Conservation (phyloP, 192 early-diverging fungal species). For the Podila epigama region DNA sequence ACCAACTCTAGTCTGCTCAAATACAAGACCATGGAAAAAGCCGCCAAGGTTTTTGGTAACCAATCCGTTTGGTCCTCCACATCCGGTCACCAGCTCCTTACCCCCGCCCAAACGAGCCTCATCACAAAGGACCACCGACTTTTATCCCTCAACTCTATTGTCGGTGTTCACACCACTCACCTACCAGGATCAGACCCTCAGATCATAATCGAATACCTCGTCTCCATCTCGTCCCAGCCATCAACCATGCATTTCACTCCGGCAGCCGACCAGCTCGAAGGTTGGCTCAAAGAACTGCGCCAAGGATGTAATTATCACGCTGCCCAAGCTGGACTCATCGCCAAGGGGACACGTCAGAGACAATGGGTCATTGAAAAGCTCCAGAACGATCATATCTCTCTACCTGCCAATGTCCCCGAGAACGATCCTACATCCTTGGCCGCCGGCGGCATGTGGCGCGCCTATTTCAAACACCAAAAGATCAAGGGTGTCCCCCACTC, state of each 20-base stretch:
- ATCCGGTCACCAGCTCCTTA: constrained; percentile 44
- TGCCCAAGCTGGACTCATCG: constrained; percentile 35
- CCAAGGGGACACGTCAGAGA: constrained; percentile 39
- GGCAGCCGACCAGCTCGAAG: constrained; percentile 24
- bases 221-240: constrained; percentile 43
- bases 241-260: constrained; percentile 46
- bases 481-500: constrained; percentile 34
- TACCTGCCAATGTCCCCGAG: constrained; percentile 37
- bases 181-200: constrained; percentile 8
- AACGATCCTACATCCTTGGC: constrained; percentile 36
- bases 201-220: constrained; percentile 37
- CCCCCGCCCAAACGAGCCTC: constrained; percentile 28
- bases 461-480: constrained; percentile 28
- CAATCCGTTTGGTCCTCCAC: constrained; percentile 44
- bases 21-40: constrained; percentile 48
- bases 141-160: constrained; percentile 33
- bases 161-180: constrained; percentile 24
- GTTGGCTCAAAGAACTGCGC: constrained; percentile 33
- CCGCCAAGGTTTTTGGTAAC: constrained; percentile 47
- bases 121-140: constrained; percentile 42
- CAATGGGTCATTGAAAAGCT: constrained; percentile 44
- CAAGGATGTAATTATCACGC: constrained; percentile 47
- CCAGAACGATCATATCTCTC: constrained; percentile 27
- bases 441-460: constrained; percentile 46
- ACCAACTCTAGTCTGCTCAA: constrained; percentile 43